Base-by-base conservation (phyloP, 768 basidiomycete species). In the Auricularia heimuer region DNA sequence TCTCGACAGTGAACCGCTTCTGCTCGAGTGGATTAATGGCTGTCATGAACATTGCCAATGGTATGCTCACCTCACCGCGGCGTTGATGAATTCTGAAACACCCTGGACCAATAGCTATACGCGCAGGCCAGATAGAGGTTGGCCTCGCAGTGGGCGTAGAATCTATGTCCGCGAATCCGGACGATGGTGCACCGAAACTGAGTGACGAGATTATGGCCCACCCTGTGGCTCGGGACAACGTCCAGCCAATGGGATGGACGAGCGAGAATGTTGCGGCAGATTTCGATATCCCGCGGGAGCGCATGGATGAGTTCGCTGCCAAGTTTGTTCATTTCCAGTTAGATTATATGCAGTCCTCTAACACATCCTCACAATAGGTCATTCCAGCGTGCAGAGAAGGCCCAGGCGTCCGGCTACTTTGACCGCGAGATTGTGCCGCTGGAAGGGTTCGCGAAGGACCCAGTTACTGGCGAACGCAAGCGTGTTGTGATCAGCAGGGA, bases 11-110 rank as follows among this genome's bases (percentile, higher is more conserved):
- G 69, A 92, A 93, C 72, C 79, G 92, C 36, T 90, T 91, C 73
- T 94, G 91, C 71, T 90, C 90, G 2, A 88, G 85, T 66, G 91
- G 90, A 33, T 82, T 94, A n/a, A 90, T 92, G 88, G 89, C 92
- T 12, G 80, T 88, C 36, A 89, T 87, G 10, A 81, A 82, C 36
- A 85, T 93, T 64, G 82, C 89, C 24, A 92, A 92, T 73, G 84
- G 39, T 42, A 42, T 14, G 12, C 39, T 42, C 39, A 42, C 39
- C 8, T 42, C 12, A 8, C 8, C 12, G 8, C 7, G 12, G 12
- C 39, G 39, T 14, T 7, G 39, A 42, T 8, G 39, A 14, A 42
- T 42, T 7, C 39, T 42, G 12, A 42, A 7, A 2, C 3, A 42
- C 12, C 39, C 8, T 14, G 8, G 8, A 7, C 8, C 7, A 7